These are phyloP conservation scores for Globisporangium okanoganense DNA, from an alignment of 352 stramenopile genomes.

Conservation along the genomic window DNA sequence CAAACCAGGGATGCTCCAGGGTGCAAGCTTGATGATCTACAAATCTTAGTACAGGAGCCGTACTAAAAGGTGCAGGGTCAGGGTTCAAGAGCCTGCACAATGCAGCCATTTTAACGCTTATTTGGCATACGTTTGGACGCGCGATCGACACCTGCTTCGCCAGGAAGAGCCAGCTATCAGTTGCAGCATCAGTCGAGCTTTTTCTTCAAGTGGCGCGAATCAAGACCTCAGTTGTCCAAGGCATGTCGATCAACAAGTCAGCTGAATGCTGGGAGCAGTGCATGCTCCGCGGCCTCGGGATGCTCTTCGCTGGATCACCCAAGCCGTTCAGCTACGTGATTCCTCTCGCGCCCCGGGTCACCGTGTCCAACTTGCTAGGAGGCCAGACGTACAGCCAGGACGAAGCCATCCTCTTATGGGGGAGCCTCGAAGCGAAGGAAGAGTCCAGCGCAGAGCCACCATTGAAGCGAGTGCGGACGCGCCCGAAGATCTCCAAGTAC, in stretches of 20 bases:
- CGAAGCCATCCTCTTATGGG: neutral
- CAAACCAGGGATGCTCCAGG: constrained; percentile 18
- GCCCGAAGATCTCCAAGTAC: neutral
- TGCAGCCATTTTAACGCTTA: constrained; percentile 16
- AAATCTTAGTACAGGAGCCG: constrained; percentile 3
- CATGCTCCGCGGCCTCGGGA: constrained; percentile 2
- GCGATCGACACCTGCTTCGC: constrained; percentile 22
- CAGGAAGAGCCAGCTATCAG: constrained; percentile 15
- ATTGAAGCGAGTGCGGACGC: neutral
- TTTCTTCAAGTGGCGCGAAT: constrained; percentile 11
- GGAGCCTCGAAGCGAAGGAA: neutral
- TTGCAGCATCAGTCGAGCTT: constrained; percentile 11
- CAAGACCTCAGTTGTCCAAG: constrained; percentile 10
- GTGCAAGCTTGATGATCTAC: constrained; percentile 18
- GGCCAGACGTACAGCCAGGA: neutral
- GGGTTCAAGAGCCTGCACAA: constrained; percentile 14
- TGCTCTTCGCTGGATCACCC: constrained; percentile 1
- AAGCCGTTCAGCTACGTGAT: constrained; percentile 5
- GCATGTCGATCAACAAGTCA: constrained; percentile 10
- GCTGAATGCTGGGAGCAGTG: constrained; percentile 10
- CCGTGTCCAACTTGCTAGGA: constrained; percentile 1
- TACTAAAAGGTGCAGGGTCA: neutral
- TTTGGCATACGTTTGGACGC: constrained; percentile 18
- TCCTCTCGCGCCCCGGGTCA: neutral
- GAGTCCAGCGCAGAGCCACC: neutral